Evolutionary conservation across 768 basidiomycete genomes (phyloP).

Genomic region (Naganishia vaughanmartiniae): DNA sequence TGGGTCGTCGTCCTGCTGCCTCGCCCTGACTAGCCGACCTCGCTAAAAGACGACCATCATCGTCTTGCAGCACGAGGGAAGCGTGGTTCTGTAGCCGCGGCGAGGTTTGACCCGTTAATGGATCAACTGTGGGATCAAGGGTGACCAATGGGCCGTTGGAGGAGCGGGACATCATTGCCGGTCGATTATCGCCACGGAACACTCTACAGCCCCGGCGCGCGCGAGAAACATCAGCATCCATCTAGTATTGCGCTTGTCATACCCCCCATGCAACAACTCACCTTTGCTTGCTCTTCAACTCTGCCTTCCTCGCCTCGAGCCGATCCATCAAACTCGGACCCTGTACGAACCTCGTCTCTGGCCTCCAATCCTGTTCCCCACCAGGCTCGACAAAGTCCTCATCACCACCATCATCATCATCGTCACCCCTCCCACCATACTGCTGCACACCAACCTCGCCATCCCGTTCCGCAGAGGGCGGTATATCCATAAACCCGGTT

Average conservation of each 20-base stretch:
- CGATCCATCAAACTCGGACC: slow-evolving; percentile 77
- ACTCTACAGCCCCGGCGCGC: slow-evolving; percentile 60
- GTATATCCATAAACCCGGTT: neutral
- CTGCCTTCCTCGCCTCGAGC: slow-evolving; percentile 74
- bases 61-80: neutral
- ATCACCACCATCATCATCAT: slow-evolving; percentile 50
- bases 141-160: slow-evolving; percentile 17
- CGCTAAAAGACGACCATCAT: neutral
- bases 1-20: neutral
- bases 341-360: slow-evolving; percentile 23
- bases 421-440: slow-evolving; percentile 52
- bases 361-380: slow-evolving; percentile 32
- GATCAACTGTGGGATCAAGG: neutral
- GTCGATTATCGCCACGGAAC: slow-evolving; percentile 81
- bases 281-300: slow-evolving; percentile 81
- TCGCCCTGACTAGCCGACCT: neutral
- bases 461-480: slow-evolving; percentile 65
- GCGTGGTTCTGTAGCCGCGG: neutral
- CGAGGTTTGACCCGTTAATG: neutral
- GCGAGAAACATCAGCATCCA: too few species aligned
- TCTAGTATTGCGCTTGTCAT: neutral
- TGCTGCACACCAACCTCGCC: slow-evolving; percentile 58
- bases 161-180: slow-evolving; percentile 79
- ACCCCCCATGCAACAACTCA: slow-evolving; percentile 50
- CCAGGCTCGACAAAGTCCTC: slow-evolving; percentile 37